Base-by-base conservation (phyloP, 2,329 filamentous ascomycete species). In the Fusarium veterinarium region DNA sequence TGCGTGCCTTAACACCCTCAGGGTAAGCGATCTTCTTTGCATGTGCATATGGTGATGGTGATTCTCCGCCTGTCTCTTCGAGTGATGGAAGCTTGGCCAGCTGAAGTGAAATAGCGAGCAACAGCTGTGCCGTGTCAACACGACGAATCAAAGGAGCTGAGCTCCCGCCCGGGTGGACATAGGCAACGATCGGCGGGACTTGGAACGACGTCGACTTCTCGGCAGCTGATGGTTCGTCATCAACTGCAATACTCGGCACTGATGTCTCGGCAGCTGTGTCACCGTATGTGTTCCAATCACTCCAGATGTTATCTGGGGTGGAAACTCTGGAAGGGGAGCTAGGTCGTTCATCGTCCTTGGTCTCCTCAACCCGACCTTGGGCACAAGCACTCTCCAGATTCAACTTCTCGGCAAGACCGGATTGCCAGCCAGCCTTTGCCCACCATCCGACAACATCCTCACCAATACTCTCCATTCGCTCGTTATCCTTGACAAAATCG, bases 371-470 rank as follows among this genome's bases (percentile, higher is more conserved):
- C 13, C 80, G 58, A 80, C 80, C 64, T 79, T 84, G 78, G 20
- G 80, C 78, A 19, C 88, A 85, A 8, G 95, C 88, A 48, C 91
- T 86, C 55, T 89, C 84, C 58, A 97, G 84, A 3, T 91, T 89
- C 12, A 98, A 86, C 81, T 97, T 98, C 57, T 92, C 90, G 1
- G 89, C 90, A 6, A 98, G 85, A 0, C 94, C 93, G 6, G 89
- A 86, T 81, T 98, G 95, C 96, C 96, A 99, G 60, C 91, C 91
- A 2, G 95, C 91, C 81, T 98, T 98, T 38, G 95, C 94, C 95
- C 95, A 97, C 93, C 94, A 97, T 11, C 95, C 95, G 20, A 98
- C 86, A 10, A 98, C 90, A 78, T 98, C 95, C 80, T 98, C 95
- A 37, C 93, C 93, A 52, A 99, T 91, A 62, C 92, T 97, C 76